phyloP scores from a whole-genome alignment of 352 stramenopile species.

The Elongisporangium senticosum region DNA sequence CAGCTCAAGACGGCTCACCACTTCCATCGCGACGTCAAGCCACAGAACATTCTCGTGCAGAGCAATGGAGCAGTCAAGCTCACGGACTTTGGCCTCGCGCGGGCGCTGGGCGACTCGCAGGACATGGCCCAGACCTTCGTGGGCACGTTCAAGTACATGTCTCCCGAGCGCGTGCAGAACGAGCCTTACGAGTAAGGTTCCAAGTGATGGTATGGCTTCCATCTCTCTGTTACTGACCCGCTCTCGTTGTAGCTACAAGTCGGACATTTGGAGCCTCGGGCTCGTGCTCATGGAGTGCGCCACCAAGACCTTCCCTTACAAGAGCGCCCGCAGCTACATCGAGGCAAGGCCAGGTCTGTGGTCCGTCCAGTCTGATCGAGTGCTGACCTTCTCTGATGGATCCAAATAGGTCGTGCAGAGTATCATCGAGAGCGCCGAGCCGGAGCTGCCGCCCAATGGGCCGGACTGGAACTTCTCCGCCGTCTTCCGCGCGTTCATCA shows the following conservation, averaged over 20 bases:
- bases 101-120: constrained; percentile 57
- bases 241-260: constrained; percentile 51
- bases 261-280: constrained; percentile 71
- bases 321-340: constrained; percentile 54
- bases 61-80: constrained; percentile 71
- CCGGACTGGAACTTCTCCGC: constrained; percentile 25
- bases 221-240: constrained; percentile 1
- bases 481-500: constrained; percentile 57
- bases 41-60: constrained; percentile 90
- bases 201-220: background rate
- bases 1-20: constrained; percentile 60
- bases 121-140: constrained; percentile 87
- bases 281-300: constrained; percentile 72
- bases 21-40: constrained; percentile 94
- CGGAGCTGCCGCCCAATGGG: constrained; percentile 28
- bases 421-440: constrained; percentile 59
- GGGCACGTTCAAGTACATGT: constrained; percentile 92
- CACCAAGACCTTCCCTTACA: constrained; percentile 51
- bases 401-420: constrained; percentile 57
- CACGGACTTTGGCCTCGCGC: constrained; percentile 70
- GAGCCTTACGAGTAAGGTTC: constrained; percentile 57
- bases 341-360: constrained; percentile 25
- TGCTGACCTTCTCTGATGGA: background rate
- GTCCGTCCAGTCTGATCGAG: background rate
- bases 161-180: constrained; percentile 87